Evolutionary conservation across 1,284 basidiomycete species (phyloP).

Genomic region (Xanthoconium separans): DNA sequence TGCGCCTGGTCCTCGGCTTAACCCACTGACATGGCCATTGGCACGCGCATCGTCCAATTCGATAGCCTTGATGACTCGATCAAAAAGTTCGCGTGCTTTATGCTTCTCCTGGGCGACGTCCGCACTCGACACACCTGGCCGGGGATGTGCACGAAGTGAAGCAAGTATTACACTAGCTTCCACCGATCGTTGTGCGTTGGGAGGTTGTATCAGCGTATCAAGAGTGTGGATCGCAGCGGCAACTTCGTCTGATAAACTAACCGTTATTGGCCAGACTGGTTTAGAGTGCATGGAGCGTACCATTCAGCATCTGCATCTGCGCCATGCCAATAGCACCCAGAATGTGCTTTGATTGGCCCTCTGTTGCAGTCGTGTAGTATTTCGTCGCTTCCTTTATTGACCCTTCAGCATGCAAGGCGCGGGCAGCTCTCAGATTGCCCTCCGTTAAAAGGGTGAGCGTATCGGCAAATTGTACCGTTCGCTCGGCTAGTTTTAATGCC

Average conservation of each 20-base stretch:
- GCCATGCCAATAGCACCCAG: slow-evolving; percentile 82
- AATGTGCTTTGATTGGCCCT: slow-evolving; percentile 73
- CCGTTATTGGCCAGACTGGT: not conserved
- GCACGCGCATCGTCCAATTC: slow-evolving; percentile 50
- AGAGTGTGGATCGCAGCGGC: slow-evolving; percentile 84
- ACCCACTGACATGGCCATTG: slow-evolving; percentile 36
- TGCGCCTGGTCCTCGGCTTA: slow-evolving; percentile 24
- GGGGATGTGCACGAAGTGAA: slow-evolving; percentile 77
- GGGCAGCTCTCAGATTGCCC: slow-evolving; percentile 75
- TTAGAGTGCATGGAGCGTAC: slow-evolving; percentile 39
- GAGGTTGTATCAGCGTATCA: slow-evolving; percentile 73
- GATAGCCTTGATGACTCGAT: slow-evolving; percentile 69
- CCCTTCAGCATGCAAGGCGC: slow-evolving; percentile 74
- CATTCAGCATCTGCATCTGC: slow-evolving; percentile 81
- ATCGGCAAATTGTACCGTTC: slow-evolving; percentile 90
- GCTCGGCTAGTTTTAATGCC: slow-evolving; percentile 89
- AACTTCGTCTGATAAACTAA: slow-evolving; percentile 56
- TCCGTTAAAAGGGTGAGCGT: slow-evolving; percentile 78
- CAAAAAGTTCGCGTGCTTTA: slow-evolving; percentile 79
- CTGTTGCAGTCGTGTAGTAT: slow-evolving; percentile 74
- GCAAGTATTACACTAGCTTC: slow-evolving; percentile 90
- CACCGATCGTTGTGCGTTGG: slow-evolving; percentile 60
- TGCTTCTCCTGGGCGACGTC: slow-evolving; percentile 72
- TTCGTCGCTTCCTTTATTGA: slow-evolving; percentile 61
- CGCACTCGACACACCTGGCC: slow-evolving; percentile 72